phyloP scores from a whole-genome alignment of 2,329 filamentous ascomycete genomes.

The Nothopassalora personata region DNA sequence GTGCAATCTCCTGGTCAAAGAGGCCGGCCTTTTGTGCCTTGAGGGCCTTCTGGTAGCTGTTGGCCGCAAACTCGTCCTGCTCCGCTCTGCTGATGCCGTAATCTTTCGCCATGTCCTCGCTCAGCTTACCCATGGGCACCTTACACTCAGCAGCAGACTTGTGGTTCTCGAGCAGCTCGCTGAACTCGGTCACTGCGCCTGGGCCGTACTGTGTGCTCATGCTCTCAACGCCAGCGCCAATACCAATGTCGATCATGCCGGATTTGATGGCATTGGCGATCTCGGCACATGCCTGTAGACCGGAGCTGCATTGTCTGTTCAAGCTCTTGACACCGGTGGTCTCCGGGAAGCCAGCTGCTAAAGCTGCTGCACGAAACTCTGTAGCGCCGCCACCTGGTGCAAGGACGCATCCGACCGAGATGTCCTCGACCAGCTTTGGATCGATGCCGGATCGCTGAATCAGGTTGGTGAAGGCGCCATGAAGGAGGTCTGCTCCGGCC shows the following conservation, averaged over 20 bases:
- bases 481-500: constrained; percentile 76
- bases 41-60: constrained; percentile 83
- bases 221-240: constrained; percentile 93
- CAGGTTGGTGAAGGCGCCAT: constrained; percentile 74
- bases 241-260: constrained; percentile 92
- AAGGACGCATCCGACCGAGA: constrained; percentile 85
- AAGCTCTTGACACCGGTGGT: constrained; percentile 76
- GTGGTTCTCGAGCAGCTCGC: constrained; percentile 75
- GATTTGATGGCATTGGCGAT: constrained; percentile 86
- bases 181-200: constrained; percentile 85
- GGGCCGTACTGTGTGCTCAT: constrained; percentile 93
- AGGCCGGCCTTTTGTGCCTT: constrained; percentile 82
- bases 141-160: constrained; percentile 89
- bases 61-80: constrained; percentile 93
- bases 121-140: constrained; percentile 91
- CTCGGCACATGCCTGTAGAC: constrained; percentile 87
- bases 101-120: constrained; percentile 91
- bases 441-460: constrained; percentile 84
- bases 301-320: constrained; percentile 92
- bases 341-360: constrained; percentile 87
- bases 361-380: constrained; percentile 87
- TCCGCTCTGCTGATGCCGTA: constrained; percentile 62
- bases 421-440: constrained; percentile 81
- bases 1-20: constrained; percentile 86
- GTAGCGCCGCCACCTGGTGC: constrained; percentile 91